Base-by-base conservation (phyloP, 2,329 filamentous ascomycete genomes). In the Parasarocladium wereldwijsianum region DNA sequence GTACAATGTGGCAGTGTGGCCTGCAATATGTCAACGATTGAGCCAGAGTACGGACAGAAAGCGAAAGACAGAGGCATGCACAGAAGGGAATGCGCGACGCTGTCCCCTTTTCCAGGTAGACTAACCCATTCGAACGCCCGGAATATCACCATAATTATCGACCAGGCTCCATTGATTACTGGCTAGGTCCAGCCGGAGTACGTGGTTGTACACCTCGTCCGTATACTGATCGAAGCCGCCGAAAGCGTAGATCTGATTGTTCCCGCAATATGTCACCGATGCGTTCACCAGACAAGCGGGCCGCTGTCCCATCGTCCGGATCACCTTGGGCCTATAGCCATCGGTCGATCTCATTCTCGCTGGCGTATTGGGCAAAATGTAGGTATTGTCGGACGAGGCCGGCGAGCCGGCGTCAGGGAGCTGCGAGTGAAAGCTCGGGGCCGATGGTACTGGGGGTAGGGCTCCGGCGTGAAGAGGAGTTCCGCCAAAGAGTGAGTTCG, bases 151-250 rank as follows among this genome's bases (percentile, higher is more conserved):
- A 60, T 93, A 98, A 55, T 98, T 98, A 57, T 96, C 90, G 13
- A 98, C 87, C 29, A 98, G 62, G 40, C 74, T 90, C 90, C 90
- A 98, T 51, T 90, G 83, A 42, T 90, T 76, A 38, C 78, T 86
- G 36, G 78, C 66, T 38, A 98, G 67, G 51, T 98, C 86, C 30
- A 98, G 60, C 43, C 75, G 77, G 38, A 98, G 64, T 24, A 98
- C 90, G 58, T 98, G 90, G 49, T 98, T 98, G 58, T 98, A 98
- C 12, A 98, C 82, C 60, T 98, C 90, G 51, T 98, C 90, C 1
- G 90, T 98, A 50, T 93, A 96, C 54, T 96, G 87, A 49, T 98
- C 90, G 47, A 98, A 98, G 12, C 90, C 90, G 24, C 90, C 90
- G 61, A 98, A 98, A 8, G 87, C 90, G 55, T 92, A 96, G 43